A percentile compares a stretch with the other conserved stretches of the same genome.
Conservation (phyloP, 768 basidiomycete species). For the Leucocoprinus leucothites region DNA sequence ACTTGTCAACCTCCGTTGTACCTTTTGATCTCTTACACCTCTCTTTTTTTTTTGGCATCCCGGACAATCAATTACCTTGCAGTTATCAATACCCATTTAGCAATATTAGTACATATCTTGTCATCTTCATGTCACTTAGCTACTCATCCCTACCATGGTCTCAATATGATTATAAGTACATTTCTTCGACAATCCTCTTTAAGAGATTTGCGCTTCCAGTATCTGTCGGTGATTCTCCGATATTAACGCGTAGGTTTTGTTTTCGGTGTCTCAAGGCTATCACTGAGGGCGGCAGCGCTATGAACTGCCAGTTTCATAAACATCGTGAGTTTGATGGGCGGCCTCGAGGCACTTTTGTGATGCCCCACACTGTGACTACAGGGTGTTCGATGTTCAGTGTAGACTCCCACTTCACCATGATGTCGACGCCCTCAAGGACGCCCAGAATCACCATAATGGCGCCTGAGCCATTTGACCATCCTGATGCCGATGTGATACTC, state of each 20-base stretch:
- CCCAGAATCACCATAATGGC: conserved; percentile 11
- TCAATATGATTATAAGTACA: too few species aligned
- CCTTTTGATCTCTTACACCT: too few species aligned
- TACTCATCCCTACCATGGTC: too few species aligned
- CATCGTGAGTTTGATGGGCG: not conserved
- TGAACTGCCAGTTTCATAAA: not conserved
- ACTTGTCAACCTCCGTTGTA: too few species aligned
- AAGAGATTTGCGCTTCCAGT: too few species aligned
- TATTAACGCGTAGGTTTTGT: too few species aligned
- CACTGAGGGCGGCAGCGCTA: not conserved
- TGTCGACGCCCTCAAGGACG: conserved; percentile 8
- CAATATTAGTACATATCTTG: not conserved
- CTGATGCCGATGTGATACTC: conserved; percentile 50
- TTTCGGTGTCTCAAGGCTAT: not conserved
- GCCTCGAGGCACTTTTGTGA: conserved; percentile 9
- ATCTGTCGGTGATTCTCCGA: too few species aligned
- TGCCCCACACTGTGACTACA: not conserved
- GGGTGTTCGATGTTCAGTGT: not conserved
- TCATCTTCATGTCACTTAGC: not conserved
- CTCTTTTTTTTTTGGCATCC: too few species aligned
- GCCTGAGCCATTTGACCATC: conserved; percentile 42
- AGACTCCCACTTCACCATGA: not conserved
- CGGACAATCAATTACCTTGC: too few species aligned
- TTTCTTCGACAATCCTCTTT: too few species aligned
- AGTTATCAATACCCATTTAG: too few species aligned